Percentiles rank a stretch among this genome's conserved stretches.
Conservation (phyloP, 495 filamentous ascomycete genomes). For the Talaromyces ruber region DNA sequence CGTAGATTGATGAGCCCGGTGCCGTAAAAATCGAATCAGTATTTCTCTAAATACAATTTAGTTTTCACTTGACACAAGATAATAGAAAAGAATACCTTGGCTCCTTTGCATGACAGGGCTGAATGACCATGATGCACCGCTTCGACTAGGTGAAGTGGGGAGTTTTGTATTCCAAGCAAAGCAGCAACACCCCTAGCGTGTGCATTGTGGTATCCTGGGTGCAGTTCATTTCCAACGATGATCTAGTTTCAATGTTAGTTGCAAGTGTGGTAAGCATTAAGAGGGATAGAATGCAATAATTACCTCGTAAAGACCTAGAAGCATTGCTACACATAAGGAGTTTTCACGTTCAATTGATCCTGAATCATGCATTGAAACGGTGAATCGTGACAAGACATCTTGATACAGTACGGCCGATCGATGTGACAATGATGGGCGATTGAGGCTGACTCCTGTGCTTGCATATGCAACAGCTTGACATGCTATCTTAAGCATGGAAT, state of each 20-base stretch:
- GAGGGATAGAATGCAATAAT: not conserved
- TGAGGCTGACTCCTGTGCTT: constrained; percentile 16
- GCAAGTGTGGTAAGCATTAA: not conserved
- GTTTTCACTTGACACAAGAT: not conserved
- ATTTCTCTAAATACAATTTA: constrained; percentile 4
- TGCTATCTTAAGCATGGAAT: constrained; percentile 18
- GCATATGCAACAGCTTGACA: constrained; percentile 20
- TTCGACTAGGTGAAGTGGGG: constrained; percentile 11
- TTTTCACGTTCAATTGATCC: constrained; percentile 8
- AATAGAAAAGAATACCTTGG: not conserved
- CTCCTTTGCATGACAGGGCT: constrained; percentile 3
- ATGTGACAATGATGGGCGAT: constrained; percentile 12
- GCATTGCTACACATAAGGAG: constrained; percentile 12
- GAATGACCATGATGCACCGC: constrained; percentile 11
- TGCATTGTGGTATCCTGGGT: constrained; percentile 14
- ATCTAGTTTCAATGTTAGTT: constrained; percentile 12
- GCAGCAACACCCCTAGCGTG: constrained; percentile 20
- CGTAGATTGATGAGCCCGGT: not conserved
- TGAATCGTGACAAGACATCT: constrained; percentile 15
- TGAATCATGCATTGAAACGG: constrained; percentile 10
- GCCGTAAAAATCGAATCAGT: not conserved
- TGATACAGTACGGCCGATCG: constrained; percentile 18
- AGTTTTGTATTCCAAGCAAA: constrained; percentile 13
- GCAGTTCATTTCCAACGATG: constrained; percentile 10
- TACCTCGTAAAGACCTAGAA: constrained; percentile 26